Percentiles rank a stretch among this genome's conserved stretches.
These are phyloP conservation scores for Lipomyces mesembrius DNA, from an alignment of 805 yeast species.

Conservation along the genomic window DNA sequence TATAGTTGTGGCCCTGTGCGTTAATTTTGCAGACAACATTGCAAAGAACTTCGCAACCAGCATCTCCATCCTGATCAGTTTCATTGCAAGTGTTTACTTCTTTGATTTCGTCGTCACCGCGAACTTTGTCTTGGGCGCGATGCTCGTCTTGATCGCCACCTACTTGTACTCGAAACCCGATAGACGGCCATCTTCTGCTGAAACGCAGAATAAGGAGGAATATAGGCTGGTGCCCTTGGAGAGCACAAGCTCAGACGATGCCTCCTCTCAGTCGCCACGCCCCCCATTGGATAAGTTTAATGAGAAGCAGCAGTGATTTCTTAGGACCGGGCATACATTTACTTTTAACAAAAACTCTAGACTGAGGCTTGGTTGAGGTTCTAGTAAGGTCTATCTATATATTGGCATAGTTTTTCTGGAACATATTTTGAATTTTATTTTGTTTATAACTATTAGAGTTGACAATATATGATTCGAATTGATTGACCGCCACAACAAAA, in stretches of 20 bases:
- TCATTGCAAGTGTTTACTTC: conserved; percentile 47
- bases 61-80: conserved; percentile 48
- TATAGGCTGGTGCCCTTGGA: conserved; percentile 30
- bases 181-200: conserved; percentile 9
- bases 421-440: too few relatives aligned
- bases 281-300: background rate
- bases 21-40: conserved; percentile 51
- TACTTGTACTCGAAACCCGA: conserved; percentile 46
- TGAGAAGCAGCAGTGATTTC: conserved; percentile 2
- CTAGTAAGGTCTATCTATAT: too few relatives aligned
- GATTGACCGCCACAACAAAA: too few relatives aligned
- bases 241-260: conserved; percentile 22
- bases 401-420: too few relatives aligned
- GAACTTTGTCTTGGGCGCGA: conserved; percentile 47
- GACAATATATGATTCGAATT: too few relatives aligned
- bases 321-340: too few relatives aligned
- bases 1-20: conserved; percentile 50
- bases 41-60: conserved; percentile 52
- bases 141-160: conserved; percentile 47
- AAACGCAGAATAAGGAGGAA: conserved; percentile 5
- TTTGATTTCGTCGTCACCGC: conserved; percentile 47
- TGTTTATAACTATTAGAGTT: too few relatives aligned
- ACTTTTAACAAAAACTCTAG: too few relatives aligned
- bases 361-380: too few relatives aligned
- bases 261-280: conserved; percentile 19